Base-by-base conservation (phyloP, 2,329 filamentous ascomycete species). In the Xylaria sp. region DNA sequence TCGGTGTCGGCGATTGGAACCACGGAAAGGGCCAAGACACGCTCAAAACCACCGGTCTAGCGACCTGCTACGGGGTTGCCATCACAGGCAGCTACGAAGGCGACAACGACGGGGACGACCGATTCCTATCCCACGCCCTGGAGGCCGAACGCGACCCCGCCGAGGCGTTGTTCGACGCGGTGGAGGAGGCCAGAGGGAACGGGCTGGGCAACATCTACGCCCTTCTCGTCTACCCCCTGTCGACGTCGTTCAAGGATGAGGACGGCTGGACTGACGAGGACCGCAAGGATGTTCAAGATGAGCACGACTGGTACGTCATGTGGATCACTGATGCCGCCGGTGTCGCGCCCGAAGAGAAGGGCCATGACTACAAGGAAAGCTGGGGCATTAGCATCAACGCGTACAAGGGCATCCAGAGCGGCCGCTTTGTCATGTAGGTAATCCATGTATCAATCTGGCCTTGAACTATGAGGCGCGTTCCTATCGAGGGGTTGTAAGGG, bases 1-100 rank as follows among this genome's bases (percentile, higher is more conserved):
- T 54, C 15, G 19, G 1, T n/a, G n/a, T 40, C 9, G 40, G 11
- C 23, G 56, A 33, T 9, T 59, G 40, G 31, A 8, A 37, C 7
- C 19, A 11, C 6, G 56, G 56, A 31, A 47, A 37, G 13, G 48
- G 10, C 23, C 21, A 38, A 8, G 56, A 59, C 15, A 40, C 23
- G 4, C 31, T 60, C 3, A 46, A 25, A n/a, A 60, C 58, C 6
- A 33, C 13, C 3, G 51, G 58, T 9, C 13, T 60, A 13, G 58
- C 58, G 6, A 48, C 58, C 7, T 60, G 58, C n/a, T 54, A 55
- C 25, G 51, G 58, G 7, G 57, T 60, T 33, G 57, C 47, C 6
- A 40, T 60, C 49, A 60, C 57, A 3, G 57, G 57, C 8, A 40
- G 23, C 19, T 58, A 51, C 47, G 38, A 46, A 27, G 47, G 55